Conservation (phyloP, 2,329 filamentous ascomycete species). For the Monilinia aucupariae region DNA sequence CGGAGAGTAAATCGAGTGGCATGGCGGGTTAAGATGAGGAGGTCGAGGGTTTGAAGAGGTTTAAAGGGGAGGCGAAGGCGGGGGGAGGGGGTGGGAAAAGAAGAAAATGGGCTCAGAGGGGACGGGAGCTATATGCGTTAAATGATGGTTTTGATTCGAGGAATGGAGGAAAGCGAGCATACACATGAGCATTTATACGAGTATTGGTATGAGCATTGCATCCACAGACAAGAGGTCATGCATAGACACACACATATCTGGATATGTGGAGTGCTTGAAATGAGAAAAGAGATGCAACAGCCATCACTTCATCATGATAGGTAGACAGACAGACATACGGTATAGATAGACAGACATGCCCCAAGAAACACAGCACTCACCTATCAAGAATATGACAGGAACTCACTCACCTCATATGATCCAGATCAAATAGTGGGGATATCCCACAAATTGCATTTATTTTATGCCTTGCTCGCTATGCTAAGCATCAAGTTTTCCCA, state of each 20-base stretch:
- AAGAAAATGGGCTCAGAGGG: background rate
- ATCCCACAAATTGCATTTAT: slow-evolving; percentile 3
- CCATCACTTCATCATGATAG: background rate
- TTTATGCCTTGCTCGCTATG: background rate
- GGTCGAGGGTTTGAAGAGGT: too few species aligned
- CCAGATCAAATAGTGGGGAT: background rate
- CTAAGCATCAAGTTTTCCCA: background rate
- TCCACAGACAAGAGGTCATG: background rate
- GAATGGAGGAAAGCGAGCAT: background rate
- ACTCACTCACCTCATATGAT: background rate
- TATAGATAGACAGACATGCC: background rate
- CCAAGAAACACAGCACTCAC: background rate
- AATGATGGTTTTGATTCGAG: background rate
- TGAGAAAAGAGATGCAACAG: background rate
- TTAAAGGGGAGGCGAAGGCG: background rate
- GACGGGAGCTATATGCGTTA: background rate
- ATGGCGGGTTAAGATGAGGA: background rate
- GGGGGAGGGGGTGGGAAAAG: too few species aligned
- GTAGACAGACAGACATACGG: background rate
- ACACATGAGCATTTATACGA: background rate
- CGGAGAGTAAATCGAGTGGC: background rate
- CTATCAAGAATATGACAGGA: background rate
- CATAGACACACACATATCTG: background rate
- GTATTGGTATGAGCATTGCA: background rate
- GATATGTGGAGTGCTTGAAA: background rate